A percentile compares a stretch with the other conserved stretches of the same genome.
These are phyloP conservation scores for Hyphopichia buzzinii DNA, from an alignment of 1,139 yeast species.

Conservation along the genomic window DNA sequence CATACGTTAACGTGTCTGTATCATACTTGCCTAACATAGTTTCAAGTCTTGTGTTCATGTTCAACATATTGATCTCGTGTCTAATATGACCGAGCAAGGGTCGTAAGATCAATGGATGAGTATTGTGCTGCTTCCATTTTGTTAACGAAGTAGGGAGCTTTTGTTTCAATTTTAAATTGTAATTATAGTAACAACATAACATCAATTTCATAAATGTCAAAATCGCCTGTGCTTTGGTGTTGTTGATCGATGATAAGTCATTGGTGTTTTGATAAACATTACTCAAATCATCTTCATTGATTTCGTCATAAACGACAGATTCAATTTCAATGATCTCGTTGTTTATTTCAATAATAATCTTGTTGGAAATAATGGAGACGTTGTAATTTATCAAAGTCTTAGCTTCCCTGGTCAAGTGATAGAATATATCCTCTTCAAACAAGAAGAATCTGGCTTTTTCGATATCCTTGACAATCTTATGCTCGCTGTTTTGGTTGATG, in stretches of 20 bases:
- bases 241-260: slow-evolving; percentile 30
- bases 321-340: slow-evolving; percentile 74
- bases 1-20: slow-evolving; percentile 15
- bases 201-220: slow-evolving; percentile 54
- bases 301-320: slow-evolving; percentile 50
- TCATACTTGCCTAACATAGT: slow-evolving; percentile 21
- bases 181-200: slow-evolving; percentile 58
- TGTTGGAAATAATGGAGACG: slow-evolving; percentile 64
- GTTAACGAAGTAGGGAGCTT: slow-evolving; percentile 49
- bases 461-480: slow-evolving; percentile 50
- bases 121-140: slow-evolving; percentile 49
- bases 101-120: slow-evolving; percentile 53
- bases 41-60: slow-evolving; percentile 42
- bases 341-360: slow-evolving; percentile 63
- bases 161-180: slow-evolving; percentile 47
- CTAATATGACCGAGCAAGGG: slow-evolving; percentile 70
- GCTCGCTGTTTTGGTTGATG: slow-evolving; percentile 16
- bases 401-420: slow-evolving; percentile 75
- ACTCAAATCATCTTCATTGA: slow-evolving; percentile 36
- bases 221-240: slow-evolving; percentile 51
- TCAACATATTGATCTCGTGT: slow-evolving; percentile 52
- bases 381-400: slow-evolving; percentile 67
- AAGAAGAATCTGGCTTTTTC: slow-evolving; percentile 64
- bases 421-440: slow-evolving; percentile 81
- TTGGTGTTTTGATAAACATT: slow-evolving; percentile 31